Percentiles rank a stretch among this genome's conserved stretches.
Conservation (phyloP, 2,329 filamentous ascomycete genomes). For the Exophiala phaeomuriformis region DNA sequence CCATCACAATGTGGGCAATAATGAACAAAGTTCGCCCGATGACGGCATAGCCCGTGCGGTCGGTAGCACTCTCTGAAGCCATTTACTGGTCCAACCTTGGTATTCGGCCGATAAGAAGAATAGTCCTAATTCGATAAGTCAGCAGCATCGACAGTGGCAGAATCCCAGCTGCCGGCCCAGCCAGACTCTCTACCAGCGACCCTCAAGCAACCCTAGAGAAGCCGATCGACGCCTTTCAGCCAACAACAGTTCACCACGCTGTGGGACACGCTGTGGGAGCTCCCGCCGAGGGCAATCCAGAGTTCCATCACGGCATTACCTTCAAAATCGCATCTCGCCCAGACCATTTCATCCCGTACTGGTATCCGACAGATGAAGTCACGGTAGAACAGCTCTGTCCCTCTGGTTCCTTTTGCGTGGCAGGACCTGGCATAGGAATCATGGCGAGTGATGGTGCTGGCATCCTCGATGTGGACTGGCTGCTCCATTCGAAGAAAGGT, state of each 20-base stretch:
- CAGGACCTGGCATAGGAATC: neutral
- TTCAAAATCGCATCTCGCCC: neutral
- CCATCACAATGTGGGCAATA: too few relatives aligned
- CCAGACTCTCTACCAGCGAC: neutral
- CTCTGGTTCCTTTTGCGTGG: neutral
- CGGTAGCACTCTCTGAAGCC: too few relatives aligned
- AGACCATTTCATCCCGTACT: neutral
- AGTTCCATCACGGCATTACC: conserved; percentile 1
- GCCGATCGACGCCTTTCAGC: neutral
- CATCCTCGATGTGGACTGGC: conserved; percentile 82
- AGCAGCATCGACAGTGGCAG: neutral
- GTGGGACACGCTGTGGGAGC: neutral
- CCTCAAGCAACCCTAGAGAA: neutral
- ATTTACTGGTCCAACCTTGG: too few relatives aligned
- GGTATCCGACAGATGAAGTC: neutral
- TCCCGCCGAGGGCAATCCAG: conserved; percentile 11
- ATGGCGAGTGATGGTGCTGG: conserved; percentile 50
- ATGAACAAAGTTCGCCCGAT: too few relatives aligned
- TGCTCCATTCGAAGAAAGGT: conserved; percentile 80
- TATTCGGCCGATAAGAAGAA: too few relatives aligned
- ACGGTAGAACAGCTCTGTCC: neutral
- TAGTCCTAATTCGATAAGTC: too few relatives aligned
- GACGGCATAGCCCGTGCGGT: too few relatives aligned
- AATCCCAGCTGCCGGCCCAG: neutral
- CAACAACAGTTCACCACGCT: neutral